Evolutionary conservation across 805 yeast genomes (phyloP).

Genomic region (Myxozyma vanderwaltii): DNA sequence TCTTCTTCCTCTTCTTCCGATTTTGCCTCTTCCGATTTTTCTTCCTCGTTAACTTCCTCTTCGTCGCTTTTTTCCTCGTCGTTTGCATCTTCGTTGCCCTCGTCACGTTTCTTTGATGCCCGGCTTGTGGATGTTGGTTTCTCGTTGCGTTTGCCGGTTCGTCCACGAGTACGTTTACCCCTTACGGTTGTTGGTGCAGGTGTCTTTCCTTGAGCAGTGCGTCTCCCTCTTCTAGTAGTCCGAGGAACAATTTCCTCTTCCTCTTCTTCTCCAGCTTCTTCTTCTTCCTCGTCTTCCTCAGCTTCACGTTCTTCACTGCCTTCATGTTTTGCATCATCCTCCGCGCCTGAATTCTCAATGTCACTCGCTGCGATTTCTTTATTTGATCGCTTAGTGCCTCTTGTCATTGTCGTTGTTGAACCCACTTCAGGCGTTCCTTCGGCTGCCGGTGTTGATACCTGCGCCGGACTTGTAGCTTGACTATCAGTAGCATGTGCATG

Average conservation of each 20-base stretch:
- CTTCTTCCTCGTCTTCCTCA: constrained; percentile 24
- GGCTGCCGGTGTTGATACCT: constrained; percentile 17
- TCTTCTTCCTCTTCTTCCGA: constrained; percentile 11
- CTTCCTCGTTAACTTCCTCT: constrained; percentile 13
- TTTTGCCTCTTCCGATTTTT: constrained; percentile 7
- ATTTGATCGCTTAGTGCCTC: constrained; percentile 17
- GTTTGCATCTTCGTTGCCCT: constrained; percentile 6
- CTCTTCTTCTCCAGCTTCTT: constrained; percentile 15
- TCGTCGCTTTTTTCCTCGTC: constrained; percentile 15
- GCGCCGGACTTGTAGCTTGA: constrained; percentile 34
- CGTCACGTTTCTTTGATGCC: constrained; percentile 4
- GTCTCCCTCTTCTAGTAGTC: constrained; percentile 13
- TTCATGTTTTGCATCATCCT: constrained; percentile 10
- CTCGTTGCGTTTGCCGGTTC: constrained; percentile 10
- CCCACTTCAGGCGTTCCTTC: background rate
- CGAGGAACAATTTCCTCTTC: constrained; percentile 28
- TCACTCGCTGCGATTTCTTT: constrained; percentile 13
- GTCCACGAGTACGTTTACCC: constrained; percentile 12
- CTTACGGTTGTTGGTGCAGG: background rate
- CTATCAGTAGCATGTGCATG: constrained; percentile 44
- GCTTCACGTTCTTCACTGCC: constrained; percentile 16
- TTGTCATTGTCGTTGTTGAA: background rate
- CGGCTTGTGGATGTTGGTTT: background rate
- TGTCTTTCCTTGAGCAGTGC: background rate
- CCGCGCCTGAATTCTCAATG: background rate